A percentile compares a stretch with the other conserved stretches of the same genome.
Evolutionary conservation across 1,284 basidiomycete species (phyloP).

Genomic region (Cutaneotrichosporon dermatis): DNA sequence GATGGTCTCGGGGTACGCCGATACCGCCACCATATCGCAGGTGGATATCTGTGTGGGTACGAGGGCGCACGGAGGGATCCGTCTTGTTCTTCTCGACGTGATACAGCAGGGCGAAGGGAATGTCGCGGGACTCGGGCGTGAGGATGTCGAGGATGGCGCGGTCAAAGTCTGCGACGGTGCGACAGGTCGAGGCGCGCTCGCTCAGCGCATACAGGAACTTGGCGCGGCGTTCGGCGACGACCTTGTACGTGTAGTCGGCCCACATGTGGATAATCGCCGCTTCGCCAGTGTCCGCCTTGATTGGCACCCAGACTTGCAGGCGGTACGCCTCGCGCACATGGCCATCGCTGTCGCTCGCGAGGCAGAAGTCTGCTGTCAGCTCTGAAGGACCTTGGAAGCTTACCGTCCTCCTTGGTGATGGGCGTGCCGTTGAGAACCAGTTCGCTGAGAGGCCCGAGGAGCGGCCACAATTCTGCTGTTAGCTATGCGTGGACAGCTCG

Average conservation of each 20-base stretch:
- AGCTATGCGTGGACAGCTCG: background rate
- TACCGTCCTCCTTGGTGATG: constrained; percentile 42
- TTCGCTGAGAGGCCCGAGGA: constrained; percentile 40
- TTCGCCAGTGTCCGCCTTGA: constrained; percentile 35
- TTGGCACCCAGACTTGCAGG: constrained; percentile 41
- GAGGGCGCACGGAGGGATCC: background rate
- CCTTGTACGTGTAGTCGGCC: constrained; percentile 32
- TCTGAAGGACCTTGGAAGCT: constrained; percentile 3
- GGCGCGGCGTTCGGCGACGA: constrained; percentile 30
- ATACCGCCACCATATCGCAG: constrained; percentile 27
- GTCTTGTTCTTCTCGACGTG: constrained; percentile 23
- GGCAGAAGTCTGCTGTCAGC: constrained; percentile 25
- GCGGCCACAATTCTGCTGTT: constrained; percentile 35
- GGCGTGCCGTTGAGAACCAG: constrained; percentile 39
- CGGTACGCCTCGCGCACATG: constrained; percentile 29
- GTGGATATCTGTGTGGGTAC: background rate
- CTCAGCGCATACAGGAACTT: constrained; percentile 37
- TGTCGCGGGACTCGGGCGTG: constrained; percentile 2
- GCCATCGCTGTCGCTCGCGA: constrained; percentile 7
- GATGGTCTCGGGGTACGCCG: constrained; percentile 40
- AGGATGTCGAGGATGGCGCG: constrained; percentile 33
- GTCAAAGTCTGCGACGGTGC: constrained; percentile 39
- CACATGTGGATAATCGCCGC: constrained; percentile 41
- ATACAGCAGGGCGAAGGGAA: constrained; percentile 37
- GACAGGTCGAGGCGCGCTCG: constrained; percentile 37